Conservation (phyloP, 2,329 filamentous ascomycete species). For the Sarocladium kiliense region DNA sequence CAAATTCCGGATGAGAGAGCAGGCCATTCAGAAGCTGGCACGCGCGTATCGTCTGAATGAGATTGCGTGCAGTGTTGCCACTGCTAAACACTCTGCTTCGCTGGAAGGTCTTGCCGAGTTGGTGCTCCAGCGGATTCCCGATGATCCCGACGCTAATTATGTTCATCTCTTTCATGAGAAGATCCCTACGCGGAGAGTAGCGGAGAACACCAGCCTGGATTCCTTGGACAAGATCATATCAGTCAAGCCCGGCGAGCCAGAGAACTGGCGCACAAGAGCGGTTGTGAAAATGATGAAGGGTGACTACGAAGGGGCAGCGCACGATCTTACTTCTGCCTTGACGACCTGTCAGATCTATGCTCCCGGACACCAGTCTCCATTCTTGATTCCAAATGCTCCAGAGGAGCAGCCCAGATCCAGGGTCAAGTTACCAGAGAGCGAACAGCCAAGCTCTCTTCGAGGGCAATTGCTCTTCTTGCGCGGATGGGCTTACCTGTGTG, state of each 20-base stretch:
- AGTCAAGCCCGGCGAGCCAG: constrained; percentile 56
- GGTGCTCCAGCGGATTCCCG: constrained; percentile 65
- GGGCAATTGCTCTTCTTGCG: constrained; percentile 73
- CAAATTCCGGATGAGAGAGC: constrained; percentile 73
- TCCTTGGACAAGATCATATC: constrained; percentile 64
- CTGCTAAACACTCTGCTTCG: constrained; percentile 74
- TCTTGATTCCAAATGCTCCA: not conserved
- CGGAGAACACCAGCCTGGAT: constrained; percentile 63
- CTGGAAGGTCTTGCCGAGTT: constrained; percentile 71
- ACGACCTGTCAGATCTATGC: constrained; percentile 48
- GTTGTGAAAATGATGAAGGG: constrained; percentile 71
- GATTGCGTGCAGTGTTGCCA: constrained; percentile 75
- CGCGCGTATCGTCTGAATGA: constrained; percentile 78
- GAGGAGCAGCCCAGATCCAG: not conserved
- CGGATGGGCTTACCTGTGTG: constrained; percentile 64
- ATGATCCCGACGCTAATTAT: constrained; percentile 71
- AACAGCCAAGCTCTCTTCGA: constrained; percentile 69
- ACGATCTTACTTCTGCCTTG: constrained; percentile 66
- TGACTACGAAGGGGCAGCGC: constrained; percentile 63
- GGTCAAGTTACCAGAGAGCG: constrained; percentile 28
- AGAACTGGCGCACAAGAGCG: constrained; percentile 67
- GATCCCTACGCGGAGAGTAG: constrained; percentile 70
- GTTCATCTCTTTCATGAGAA: constrained; percentile 94
- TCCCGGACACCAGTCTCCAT: constrained; percentile 35
- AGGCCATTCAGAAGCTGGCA: constrained; percentile 72